Evolutionary conservation across 2,329 filamentous ascomycete genomes (phyloP), one percentile per base, ranked within the genome.

Genomic region (Cadophora gregata): DNA sequence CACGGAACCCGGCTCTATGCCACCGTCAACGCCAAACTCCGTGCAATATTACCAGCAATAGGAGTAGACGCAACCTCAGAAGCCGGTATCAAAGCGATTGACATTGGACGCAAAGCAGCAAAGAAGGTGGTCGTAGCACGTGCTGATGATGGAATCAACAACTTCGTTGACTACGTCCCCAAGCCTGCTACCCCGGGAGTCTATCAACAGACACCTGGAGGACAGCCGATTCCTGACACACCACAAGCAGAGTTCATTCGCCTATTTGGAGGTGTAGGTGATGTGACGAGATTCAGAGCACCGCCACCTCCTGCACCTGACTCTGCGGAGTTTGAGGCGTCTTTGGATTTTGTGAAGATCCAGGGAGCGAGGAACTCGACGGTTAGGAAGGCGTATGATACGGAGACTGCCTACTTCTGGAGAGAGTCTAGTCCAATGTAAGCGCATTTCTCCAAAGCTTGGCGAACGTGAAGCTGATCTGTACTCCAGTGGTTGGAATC

Each of bases 341-440:
- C 29, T 42, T 21, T 62, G 48, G 31, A 25, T 16, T 62, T 38
- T 48, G 60, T 55, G 27, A 62, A 62, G 33, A n/a, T 48, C 7
- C 29, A 53, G 6, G 60, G 60, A 2, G 10, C 7, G 14, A 38
- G 47, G 29, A 62, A 62, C 31, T 62, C 60, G 19, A 55, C 48
- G 16, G 31, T 55, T 16, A 36, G 47, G 27, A 25, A 14, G n/a
- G 21, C 19, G 25, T 53, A 62, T 42, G 29, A 62, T 36, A 62
- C 60, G 5, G 60, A 62, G 19, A 62, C 48, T 36, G 60, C 60
- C 7, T 55, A 53, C n/a, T 62, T 62, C 24, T 55, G 60, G 60
- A 38, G 60, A n/a, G 60, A 55, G 27, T 53, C 47, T 12, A 25
- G 29, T 25, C 60, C 60, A 9, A 62, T 45, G 60, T 62, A 62